Base-by-base conservation (phyloP, 2,329 filamentous ascomycete genomes). In the Trichocomaceae sp. region DNA sequence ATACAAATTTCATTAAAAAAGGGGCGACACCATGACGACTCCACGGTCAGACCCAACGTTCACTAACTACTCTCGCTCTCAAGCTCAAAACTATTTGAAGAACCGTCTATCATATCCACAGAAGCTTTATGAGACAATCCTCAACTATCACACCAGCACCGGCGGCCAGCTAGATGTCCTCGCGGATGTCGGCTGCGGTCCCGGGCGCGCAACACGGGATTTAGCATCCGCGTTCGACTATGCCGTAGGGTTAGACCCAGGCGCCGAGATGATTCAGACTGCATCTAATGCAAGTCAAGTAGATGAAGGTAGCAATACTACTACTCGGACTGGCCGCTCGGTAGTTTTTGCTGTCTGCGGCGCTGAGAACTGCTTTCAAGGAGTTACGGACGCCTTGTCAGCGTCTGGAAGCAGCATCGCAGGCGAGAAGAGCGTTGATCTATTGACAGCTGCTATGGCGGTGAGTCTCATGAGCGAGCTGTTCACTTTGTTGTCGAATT, bases 131-230 rank as follows among this genome's bases (percentile, higher is more conserved):
- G 57, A 76, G 2, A 60, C 62, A 39, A 70, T 84, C 47, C 45
- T 79, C 4, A 59, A 72, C 17, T 70, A 77, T 51, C 81, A 84
- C 60, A 65, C 61, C 1, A 67, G 72, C 1, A 76, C 73, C 0
- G 75, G 76, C 19, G 79, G 78, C 12, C 51, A 69, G 12, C 60
- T 77, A 13, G 62, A 68, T 29, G 69, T 66, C 2, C 58, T 82
- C 0, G 62, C 82, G 12, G 81, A 85, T 57, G 66, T 83, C 5
- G 82, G 82, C 31, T 83, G 79, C 61, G 81, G 82, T 0, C 80
- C 81, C 0, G 82, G 81, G 3, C 75, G 66, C 12, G 78, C 76
- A 0, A 72, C 72, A 0, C 72, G 75, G 2, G 69, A 67, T 5
- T 70, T 83, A 1, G 75, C 76, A 0, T 64, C 67, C 0, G 69